A percentile compares a stretch with the other conserved stretches of the same genome.
These are phyloP conservation scores for Nothopassalora personata DNA, from an alignment of 2,329 filamentous ascomycete genomes.

Conservation along the genomic window DNA sequence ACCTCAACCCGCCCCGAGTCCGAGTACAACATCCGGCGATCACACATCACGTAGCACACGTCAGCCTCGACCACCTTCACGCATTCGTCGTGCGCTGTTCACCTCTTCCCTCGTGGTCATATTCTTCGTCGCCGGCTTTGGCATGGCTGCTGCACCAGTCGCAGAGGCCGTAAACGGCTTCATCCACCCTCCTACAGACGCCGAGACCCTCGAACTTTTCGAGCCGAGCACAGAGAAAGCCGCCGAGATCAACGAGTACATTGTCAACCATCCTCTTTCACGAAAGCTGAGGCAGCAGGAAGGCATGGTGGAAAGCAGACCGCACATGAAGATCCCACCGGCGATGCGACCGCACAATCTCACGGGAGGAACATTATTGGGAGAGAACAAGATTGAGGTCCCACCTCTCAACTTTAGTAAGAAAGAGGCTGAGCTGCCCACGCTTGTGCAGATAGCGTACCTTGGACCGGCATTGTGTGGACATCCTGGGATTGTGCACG, in stretches of 20 bases:
- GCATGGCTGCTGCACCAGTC: constrained; percentile 52
- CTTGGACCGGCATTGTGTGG: constrained; percentile 77
- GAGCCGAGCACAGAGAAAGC: constrained; percentile 49
- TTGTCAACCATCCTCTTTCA: constrained; percentile 71
- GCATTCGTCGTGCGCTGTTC: constrained; percentile 23
- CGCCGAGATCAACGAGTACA: constrained; percentile 61
- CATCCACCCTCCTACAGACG: constrained; percentile 58
- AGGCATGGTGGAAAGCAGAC: constrained; percentile 68
- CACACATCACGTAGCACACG: not conserved
- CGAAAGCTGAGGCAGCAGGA: constrained; percentile 61
- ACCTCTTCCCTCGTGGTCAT: constrained; percentile 46
- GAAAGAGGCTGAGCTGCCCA: constrained; percentile 49
- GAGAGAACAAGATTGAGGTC: constrained; percentile 69
- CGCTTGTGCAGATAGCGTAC: constrained; percentile 63
- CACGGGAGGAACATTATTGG: constrained; percentile 73
- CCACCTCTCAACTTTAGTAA: constrained; percentile 76
- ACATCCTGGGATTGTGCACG: constrained; percentile 85
- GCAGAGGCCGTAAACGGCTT: constrained; percentile 46
- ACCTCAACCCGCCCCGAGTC: not conserved
- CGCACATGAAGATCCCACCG: constrained; percentile 78
- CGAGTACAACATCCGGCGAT: not conserved
- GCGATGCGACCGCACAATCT: constrained; percentile 67
- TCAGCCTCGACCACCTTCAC: constrained; percentile 2
- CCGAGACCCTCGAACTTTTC: constrained; percentile 67
- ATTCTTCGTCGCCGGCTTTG: constrained; percentile 51